phyloP scores from a whole-genome alignment of 331 rosid genomes.

The Arachis monticola region DNA sequence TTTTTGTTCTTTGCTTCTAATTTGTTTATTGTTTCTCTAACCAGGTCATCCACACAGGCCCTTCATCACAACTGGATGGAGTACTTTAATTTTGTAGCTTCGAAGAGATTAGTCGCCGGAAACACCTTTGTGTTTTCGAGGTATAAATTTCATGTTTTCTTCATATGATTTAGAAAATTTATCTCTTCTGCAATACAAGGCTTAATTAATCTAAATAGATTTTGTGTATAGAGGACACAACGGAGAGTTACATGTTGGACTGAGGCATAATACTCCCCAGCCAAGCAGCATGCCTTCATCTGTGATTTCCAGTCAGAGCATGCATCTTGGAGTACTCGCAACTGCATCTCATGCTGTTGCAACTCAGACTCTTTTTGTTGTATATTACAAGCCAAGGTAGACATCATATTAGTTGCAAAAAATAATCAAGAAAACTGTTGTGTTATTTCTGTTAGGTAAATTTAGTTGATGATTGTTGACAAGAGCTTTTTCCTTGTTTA shows the following conservation, averaged over 20 bases:
- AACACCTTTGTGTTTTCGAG: slow-evolving; percentile 86
- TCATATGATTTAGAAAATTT: no score
- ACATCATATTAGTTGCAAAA: no score
- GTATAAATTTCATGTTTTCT: slow-evolving; percentile 38
- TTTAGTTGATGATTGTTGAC: no score
- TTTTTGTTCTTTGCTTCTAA: no score
- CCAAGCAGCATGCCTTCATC: slow-evolving; percentile 86
- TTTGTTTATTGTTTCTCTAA: neutral
- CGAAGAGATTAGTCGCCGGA: slow-evolving; percentile 88
- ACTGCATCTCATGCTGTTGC: no score
- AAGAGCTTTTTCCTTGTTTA: no score
- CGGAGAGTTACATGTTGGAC: slow-evolving; percentile 82
- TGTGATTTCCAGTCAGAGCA: no score
- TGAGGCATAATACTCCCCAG: slow-evolving; percentile 71
- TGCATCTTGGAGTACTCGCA: no score
- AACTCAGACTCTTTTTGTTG: no score
- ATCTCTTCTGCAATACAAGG: neutral
- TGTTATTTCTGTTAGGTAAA: no score
- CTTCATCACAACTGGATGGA: slow-evolving; percentile 97
- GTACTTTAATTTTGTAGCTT: slow-evolving; percentile 71
- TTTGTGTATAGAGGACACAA: slow-evolving; percentile 58
- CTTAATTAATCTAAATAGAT: slow-evolving; percentile 6
- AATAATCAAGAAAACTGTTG: no score
- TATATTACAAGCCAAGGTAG: no score
- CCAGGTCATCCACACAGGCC: slow-evolving; percentile 93